A percentile compares a stretch with the other conserved stretches of the same genome.
phyloP scores from a whole-genome alignment of 2,329 filamentous ascomycete species.

The Exserohilum turcica region DNA sequence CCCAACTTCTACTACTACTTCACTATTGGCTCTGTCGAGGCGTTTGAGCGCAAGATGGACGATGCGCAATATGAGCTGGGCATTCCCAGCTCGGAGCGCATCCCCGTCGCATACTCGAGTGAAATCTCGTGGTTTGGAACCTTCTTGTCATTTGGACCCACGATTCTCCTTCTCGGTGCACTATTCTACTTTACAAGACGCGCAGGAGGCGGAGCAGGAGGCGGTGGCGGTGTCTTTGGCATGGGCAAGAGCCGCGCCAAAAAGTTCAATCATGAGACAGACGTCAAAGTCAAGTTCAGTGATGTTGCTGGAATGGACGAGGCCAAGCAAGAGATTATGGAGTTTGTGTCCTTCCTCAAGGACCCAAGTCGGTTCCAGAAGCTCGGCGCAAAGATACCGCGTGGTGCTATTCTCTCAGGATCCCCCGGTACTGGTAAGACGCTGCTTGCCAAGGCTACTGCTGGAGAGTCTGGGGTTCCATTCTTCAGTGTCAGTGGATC shows the following conservation, averaged over 20 bases:
- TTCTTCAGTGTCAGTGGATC: constrained; percentile 99
- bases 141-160: constrained; percentile 82
- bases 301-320: constrained; percentile 99
- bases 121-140: constrained; percentile 76
- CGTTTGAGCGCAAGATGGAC: constrained; percentile 87
- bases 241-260: constrained; percentile 96
- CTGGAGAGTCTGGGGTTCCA: constrained; percentile 93
- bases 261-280: constrained; percentile 95
- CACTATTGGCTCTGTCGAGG: constrained; percentile 91
- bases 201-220: constrained; percentile 67
- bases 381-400: constrained; percentile 95
- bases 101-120: constrained; percentile 85
- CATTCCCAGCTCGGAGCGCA: constrained; percentile 85
- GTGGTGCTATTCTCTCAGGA: constrained; percentile 94
- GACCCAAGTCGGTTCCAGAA: constrained; percentile 90
- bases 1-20: constrained; percentile 86
- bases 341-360: constrained; percentile 97
- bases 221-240: constrained; percentile 77
- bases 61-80: constrained; percentile 84
- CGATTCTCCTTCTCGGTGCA: constrained; percentile 80
- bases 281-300: constrained; percentile 94
- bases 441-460: constrained; percentile 92
- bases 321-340: constrained; percentile 98
- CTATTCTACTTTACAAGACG: constrained; percentile 80
- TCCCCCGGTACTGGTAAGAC: constrained; percentile 99